phyloP scores from a whole-genome alignment of 768 basidiomycete species.

The Rhizopogon salebrosus region DNA sequence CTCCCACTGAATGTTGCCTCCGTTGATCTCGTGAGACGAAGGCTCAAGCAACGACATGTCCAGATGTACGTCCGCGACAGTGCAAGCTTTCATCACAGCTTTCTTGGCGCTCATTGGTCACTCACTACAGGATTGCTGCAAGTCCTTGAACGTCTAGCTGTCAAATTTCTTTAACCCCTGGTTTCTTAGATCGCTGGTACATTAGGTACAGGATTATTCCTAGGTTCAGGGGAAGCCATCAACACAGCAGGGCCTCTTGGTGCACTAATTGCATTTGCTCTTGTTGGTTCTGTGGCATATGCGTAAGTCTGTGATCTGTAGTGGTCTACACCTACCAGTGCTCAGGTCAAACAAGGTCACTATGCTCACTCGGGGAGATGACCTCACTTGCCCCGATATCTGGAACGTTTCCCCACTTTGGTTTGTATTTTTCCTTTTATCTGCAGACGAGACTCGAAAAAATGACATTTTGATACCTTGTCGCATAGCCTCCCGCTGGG shows the following conservation, averaged over 20 bases:
- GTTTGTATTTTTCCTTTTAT: conserved; percentile 23
- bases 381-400: conserved; percentile 74
- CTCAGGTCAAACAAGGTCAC: conserved; percentile 31
- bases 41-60: conserved; percentile 70
- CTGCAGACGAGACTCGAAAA: not conserved
- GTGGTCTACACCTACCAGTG: conserved; percentile 17
- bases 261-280: conserved; percentile 55
- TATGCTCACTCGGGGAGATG: conserved; percentile 75
- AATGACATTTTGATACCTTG: not conserved
- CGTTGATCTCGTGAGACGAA: conserved; percentile 63
- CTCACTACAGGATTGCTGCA: conserved; percentile 52
- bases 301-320: conserved; percentile 34
- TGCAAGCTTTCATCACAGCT: not conserved
- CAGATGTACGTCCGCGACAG: conserved; percentile 52
- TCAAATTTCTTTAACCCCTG: not conserved
- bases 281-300: conserved; percentile 65
- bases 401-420: conserved; percentile 73
- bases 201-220: conserved; percentile 69
- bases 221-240: conserved; percentile 63
- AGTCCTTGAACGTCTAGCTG: conserved; percentile 12
- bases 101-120: not conserved
- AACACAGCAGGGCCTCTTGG: conserved; percentile 61
- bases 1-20: conserved; percentile 39
- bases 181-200: conserved; percentile 60
- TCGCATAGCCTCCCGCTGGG: conserved; percentile 45